Conservation (phyloP, 495 filamentous ascomycete species). For the Penicillium egyptiacum region DNA sequence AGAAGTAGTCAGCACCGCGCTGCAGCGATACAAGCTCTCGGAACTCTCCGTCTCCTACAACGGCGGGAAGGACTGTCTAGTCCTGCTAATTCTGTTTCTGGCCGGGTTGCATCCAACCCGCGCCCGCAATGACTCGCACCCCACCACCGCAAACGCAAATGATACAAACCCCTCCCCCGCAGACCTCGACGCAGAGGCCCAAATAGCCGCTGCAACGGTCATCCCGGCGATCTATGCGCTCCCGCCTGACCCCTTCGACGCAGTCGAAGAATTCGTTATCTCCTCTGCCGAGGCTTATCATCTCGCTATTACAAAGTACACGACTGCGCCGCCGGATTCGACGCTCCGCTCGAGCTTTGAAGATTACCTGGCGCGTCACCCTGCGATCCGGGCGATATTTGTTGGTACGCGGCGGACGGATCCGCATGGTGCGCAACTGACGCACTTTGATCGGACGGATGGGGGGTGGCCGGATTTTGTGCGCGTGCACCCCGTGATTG, state of each 20-base stretch:
- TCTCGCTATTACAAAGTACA: slow-evolving; percentile 73
- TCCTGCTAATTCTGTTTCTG: slow-evolving; percentile 87
- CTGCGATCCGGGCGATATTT: slow-evolving; percentile 75
- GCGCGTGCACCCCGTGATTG: slow-evolving; percentile 90
- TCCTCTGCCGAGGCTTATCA: slow-evolving; percentile 63
- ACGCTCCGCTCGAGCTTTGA: slow-evolving; percentile 67
- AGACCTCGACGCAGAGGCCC: slow-evolving; percentile 16
- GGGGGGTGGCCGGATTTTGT: slow-evolving; percentile 89
- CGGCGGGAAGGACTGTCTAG: slow-evolving; percentile 96
- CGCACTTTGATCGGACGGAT: slow-evolving; percentile 83
- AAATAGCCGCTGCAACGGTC: slow-evolving; percentile 13
- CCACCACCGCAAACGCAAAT: not conserved
- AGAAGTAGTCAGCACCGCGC: slow-evolving; percentile 67
- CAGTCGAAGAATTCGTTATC: slow-evolving; percentile 82
- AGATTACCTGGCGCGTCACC: slow-evolving; percentile 64
- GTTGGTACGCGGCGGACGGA: slow-evolving; percentile 91
- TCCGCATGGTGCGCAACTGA: slow-evolving; percentile 77
- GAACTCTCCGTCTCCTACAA: slow-evolving; percentile 93
- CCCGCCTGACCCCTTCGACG: slow-evolving; percentile 72
- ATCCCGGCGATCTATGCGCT: slow-evolving; percentile 89
- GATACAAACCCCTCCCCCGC: slow-evolving; percentile 10
- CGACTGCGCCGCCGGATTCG: slow-evolving; percentile 51
- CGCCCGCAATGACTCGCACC: slow-evolving; percentile 8
- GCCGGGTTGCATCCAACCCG: slow-evolving; percentile 53
- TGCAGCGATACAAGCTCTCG: slow-evolving; percentile 68